phyloP scores from a whole-genome alignment of 2,329 filamentous ascomycete species.

The Phyllachora maydis region DNA sequence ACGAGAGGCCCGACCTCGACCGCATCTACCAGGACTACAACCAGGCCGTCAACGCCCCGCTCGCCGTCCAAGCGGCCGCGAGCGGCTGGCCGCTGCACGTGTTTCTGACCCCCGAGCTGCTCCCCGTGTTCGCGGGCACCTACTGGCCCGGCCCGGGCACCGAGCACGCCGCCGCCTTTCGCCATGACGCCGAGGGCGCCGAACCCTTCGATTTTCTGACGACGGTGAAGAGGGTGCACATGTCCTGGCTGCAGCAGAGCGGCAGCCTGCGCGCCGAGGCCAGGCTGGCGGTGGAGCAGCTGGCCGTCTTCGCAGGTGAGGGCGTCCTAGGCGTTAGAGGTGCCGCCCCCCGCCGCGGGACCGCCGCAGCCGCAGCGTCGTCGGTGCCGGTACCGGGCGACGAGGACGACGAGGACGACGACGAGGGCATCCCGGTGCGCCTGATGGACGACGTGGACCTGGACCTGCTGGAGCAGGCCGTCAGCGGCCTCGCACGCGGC shows the following conservation, averaged over 20 bases:
- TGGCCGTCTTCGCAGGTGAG: conserved; percentile 76
- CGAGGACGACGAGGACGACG: conserved; percentile 8
- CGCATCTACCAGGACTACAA: conserved; percentile 98
- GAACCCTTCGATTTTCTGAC: conserved; percentile 59
- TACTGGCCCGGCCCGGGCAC: conserved; percentile 78
- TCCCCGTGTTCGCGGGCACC: conserved; percentile 88
- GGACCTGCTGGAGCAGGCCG: conserved; percentile 81
- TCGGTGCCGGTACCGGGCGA: neutral
- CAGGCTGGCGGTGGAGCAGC: conserved; percentile 57
- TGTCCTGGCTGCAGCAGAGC: conserved; percentile 67
- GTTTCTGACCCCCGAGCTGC: conserved; percentile 83
- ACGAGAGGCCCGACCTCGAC: conserved; percentile 86
- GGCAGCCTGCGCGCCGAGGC: conserved; percentile 67
- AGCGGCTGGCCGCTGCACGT: conserved; percentile 93
- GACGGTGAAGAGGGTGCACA: conserved; percentile 58
- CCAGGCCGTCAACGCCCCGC: conserved; percentile 75
- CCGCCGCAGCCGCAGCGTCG: no score
- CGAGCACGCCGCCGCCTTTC: conserved; percentile 19
- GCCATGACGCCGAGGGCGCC: conserved; percentile 16
- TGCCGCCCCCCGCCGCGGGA: no score
- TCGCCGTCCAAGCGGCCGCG: no score
- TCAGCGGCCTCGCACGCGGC: conserved; percentile 57
- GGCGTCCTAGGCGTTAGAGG: conserved; percentile 41
- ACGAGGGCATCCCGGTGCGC: no score
- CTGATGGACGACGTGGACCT: conserved; percentile 44